Base-by-base conservation (phyloP, 1,139 yeast genomes). In the Diutina siamensis region DNA sequence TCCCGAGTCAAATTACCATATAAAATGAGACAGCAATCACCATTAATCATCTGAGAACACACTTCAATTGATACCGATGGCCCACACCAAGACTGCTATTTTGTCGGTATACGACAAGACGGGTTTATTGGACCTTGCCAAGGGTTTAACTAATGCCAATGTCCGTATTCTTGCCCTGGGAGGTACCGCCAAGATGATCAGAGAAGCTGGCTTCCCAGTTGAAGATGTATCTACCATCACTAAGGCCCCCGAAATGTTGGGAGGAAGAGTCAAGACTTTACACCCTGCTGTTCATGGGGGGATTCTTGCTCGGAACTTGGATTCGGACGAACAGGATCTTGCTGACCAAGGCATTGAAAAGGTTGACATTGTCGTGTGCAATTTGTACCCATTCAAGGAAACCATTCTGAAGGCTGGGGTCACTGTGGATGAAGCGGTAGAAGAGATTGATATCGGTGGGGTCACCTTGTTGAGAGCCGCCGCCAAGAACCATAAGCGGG, bases 271-370 rank as follows among this genome's bases (percentile, higher is more conserved):
- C 57, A 92, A 92, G 74, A 92, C 98, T 49, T 75, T 92, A 58
- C 98, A 92, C 64, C 98, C 98, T 40, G 97, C 97, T 44, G 96
- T 92, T 50, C 98, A 92, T 64, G 98, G 95, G 55, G 98, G 97
- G 72, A 92, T 92, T 57, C 76, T 92, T 56, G 97, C 98, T 47
- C 80, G 97, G 71, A 78, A 92, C 68, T 74, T 85, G 61, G 94
- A 84, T 57, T 74, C 85, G 52, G 98, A 92, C 65, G 95, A 88
- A 65, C 68, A 77, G 56, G 98, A 92, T 64, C 78, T 92, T 61
- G 74, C 74, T 49, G 83, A 78, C 47, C 97, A 89, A 68, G 82
- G 92, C 49, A 89, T 92, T 60, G 94, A 85, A 57, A 92, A 88
- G 69, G 96, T 92, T 52, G 98, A 92, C 71, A 87, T 72, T 57